These are phyloP conservation scores for Melastoma candidum DNA, from an alignment of 441 rosid genomes.

Conservation along the genomic window DNA sequence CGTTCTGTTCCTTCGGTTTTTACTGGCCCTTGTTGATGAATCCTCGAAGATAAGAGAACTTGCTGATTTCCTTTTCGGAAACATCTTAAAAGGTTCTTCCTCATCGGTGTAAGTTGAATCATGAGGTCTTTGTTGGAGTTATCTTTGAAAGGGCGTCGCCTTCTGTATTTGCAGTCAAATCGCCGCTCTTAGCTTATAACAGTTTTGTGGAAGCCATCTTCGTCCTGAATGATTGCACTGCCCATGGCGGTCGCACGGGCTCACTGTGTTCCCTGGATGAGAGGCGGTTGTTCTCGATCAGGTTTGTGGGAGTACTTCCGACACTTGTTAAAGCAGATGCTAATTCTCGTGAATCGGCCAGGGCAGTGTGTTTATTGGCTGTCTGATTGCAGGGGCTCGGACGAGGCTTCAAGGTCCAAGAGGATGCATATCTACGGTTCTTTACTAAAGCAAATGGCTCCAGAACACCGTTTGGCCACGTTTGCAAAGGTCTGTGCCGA, in stretches of 20 bases:
- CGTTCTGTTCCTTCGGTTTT: conserved; percentile 78
- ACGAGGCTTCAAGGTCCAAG: conserved; percentile 64
- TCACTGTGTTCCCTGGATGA: conserved; percentile 46
- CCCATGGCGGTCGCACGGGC: conserved; percentile 46
- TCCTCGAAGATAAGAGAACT: conserved; percentile 82
- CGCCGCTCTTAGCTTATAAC: conserved; percentile 94
- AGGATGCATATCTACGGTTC: conserved; percentile 77
- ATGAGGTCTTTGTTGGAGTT: conserved; percentile 15
- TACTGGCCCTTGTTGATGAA: conserved; percentile 82
- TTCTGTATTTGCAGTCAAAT: conserved; percentile 52
- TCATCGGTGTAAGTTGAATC: conserved; percentile 2
- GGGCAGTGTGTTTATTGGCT: neutral
- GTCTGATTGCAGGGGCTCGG: conserved; percentile 52
- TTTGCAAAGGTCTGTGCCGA: conserved; percentile 93
- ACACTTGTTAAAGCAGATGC: neutral
- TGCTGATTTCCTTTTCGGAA: conserved; percentile 82
- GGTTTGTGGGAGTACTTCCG: conserved; percentile 24
- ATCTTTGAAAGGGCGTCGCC: conserved; percentile 6
- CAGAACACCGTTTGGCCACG: conserved; percentile 89
- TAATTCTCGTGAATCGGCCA: neutral
- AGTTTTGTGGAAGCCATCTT: conserved; percentile 92
- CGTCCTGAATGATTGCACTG: conserved; percentile 72
- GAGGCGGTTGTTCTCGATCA: conserved; percentile 52
- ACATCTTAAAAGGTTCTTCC: conserved; percentile 66
- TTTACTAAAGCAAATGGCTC: conserved; percentile 92